phyloP scores from a whole-genome alignment of 2,329 filamentous ascomycete genomes.

The Didymosphaeria variabile region DNA sequence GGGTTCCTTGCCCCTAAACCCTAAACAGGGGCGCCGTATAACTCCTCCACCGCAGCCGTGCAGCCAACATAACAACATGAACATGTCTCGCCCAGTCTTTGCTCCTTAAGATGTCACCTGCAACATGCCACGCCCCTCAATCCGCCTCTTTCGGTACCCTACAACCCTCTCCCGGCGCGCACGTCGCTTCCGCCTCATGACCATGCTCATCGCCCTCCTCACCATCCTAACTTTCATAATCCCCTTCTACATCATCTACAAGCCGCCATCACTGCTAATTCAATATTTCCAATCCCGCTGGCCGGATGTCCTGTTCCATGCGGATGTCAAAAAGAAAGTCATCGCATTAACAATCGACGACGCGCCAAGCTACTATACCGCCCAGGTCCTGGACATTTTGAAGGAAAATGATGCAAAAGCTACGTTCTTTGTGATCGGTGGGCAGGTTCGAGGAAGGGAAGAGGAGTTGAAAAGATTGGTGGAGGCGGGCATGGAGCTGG shows the following conservation, averaged over 20 bases:
- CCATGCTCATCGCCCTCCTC: slow-evolving; percentile 45
- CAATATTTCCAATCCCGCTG: slow-evolving; percentile 74
- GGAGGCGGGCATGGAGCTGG: slow-evolving; percentile 68
- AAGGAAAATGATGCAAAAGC: slow-evolving; percentile 71
- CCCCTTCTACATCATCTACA: slow-evolving; percentile 75
- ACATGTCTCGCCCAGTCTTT: not conserved
- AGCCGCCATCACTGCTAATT: slow-evolving; percentile 77
- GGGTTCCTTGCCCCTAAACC: slow-evolving; percentile 3
- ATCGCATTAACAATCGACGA: slow-evolving; percentile 90
- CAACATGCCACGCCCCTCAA: slow-evolving; percentile 38
- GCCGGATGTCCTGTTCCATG: slow-evolving; percentile 82
- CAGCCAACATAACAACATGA: slow-evolving; percentile 5
- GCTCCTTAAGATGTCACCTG: slow-evolving; percentile 4
- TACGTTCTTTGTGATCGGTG: slow-evolving; percentile 90
- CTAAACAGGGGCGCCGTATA: not conserved
- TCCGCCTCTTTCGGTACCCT: slow-evolving; percentile 47
- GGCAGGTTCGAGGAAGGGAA: slow-evolving; percentile 69
- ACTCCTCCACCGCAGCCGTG: not conserved
- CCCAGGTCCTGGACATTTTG: slow-evolving; percentile 74
- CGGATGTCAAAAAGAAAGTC: slow-evolving; percentile 67
- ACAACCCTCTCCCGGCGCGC: slow-evolving; percentile 44
- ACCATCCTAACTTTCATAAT: slow-evolving; percentile 39
- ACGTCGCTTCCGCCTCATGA: slow-evolving; percentile 48
- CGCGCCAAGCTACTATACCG: slow-evolving; percentile 77
- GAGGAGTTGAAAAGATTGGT: slow-evolving; percentile 61